Evolutionary conservation across 2,329 filamentous ascomycete species (phyloP).

Genomic region (Talaromyces sp.): DNA sequence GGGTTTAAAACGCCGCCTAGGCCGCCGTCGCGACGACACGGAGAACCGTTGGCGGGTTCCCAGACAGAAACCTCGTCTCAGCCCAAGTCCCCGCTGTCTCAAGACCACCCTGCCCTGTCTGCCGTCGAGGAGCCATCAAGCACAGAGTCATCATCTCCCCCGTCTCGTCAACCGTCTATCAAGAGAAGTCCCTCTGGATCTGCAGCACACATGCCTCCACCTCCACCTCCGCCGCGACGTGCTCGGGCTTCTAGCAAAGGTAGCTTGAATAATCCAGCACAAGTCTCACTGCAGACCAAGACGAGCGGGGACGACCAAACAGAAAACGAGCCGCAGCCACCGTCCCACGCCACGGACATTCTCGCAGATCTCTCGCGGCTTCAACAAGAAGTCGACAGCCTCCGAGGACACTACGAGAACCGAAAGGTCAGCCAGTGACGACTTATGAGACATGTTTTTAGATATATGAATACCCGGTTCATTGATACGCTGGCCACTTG

Average conservation of each 20-base stretch:
- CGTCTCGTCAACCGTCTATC: constrained; percentile 18
- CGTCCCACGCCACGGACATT: constrained; percentile 50
- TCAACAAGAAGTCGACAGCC: constrained; percentile 68
- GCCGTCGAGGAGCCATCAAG: constrained; percentile 14
- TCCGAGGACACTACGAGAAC: constrained; percentile 34
- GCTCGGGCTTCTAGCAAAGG: constrained; percentile 38
- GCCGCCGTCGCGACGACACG: constrained; percentile 49
- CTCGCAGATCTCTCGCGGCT: constrained; percentile 66
- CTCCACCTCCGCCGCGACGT: constrained; percentile 44
- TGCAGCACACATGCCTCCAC: constrained; percentile 31
- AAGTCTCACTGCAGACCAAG: constrained; percentile 14
- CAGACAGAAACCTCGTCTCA: constrained; percentile 12
- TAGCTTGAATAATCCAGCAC: constrained; percentile 24
- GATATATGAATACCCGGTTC: neutral
- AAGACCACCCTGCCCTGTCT: neutral
- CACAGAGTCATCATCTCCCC: constrained; percentile 16
- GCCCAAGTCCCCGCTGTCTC: constrained; percentile 5
- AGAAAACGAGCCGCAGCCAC: constrained; percentile 31
- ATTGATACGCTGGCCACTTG: neutral
- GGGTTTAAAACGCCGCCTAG: constrained; percentile 43
- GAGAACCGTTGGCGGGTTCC: constrained; percentile 4
- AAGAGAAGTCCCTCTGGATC: constrained; percentile 23
- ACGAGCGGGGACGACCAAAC: constrained; percentile 18
- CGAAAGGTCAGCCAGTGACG: constrained; percentile 23
- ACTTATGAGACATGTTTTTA: neutral